Percentiles rank a stretch among this genome's conserved stretches.
phyloP scores from a whole-genome alignment of 805 yeast species.

The Brettanomyces bruxellensis region DNA sequence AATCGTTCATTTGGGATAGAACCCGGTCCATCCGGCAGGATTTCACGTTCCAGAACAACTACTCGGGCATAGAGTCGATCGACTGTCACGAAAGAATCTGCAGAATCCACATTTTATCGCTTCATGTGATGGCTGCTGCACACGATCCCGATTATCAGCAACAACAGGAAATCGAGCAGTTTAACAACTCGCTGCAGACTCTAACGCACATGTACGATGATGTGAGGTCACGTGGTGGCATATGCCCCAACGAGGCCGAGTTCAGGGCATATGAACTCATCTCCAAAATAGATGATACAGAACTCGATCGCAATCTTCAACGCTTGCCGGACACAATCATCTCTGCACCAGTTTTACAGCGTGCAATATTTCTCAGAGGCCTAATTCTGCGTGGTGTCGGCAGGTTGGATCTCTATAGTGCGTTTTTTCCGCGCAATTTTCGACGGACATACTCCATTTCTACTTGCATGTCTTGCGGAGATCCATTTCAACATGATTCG shows the following conservation, averaged over 20 bases:
- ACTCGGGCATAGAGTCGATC: conserved; percentile 85
- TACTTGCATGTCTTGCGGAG: conserved; percentile 69
- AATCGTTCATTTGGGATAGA: conserved; percentile 93
- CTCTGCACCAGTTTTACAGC: conserved; percentile 47
- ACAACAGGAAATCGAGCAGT: conserved; percentile 93
- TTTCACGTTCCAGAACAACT: conserved; percentile 92
- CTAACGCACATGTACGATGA: conserved; percentile 81
- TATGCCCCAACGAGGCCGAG: conserved; percentile 81
- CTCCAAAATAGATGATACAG: conserved; percentile 77
- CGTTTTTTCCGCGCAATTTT: conserved; percentile 52
- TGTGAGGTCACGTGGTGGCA: conserved; percentile 58
- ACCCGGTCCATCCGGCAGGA: conserved; percentile 95
- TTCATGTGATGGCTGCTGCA: conserved; percentile 79
- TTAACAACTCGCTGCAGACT: conserved; percentile 85
- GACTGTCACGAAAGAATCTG: conserved; percentile 90
- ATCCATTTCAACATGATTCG: conserved; percentile 73
- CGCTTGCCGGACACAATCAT: conserved; percentile 51
- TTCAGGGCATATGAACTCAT: conserved; percentile 81
- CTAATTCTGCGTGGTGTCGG: conserved; percentile 59
- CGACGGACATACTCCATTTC: conserved; percentile 45
- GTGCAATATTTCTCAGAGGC: conserved; percentile 64
- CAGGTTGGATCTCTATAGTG: conserved; percentile 48
- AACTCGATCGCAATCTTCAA: conserved; percentile 69
- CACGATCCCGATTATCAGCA: conserved; percentile 65
- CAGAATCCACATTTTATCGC: conserved; percentile 70